These are phyloP conservation scores for Plantago rigida DNA, from an alignment of 305 asterid species.

Conservation along the genomic window DNA sequence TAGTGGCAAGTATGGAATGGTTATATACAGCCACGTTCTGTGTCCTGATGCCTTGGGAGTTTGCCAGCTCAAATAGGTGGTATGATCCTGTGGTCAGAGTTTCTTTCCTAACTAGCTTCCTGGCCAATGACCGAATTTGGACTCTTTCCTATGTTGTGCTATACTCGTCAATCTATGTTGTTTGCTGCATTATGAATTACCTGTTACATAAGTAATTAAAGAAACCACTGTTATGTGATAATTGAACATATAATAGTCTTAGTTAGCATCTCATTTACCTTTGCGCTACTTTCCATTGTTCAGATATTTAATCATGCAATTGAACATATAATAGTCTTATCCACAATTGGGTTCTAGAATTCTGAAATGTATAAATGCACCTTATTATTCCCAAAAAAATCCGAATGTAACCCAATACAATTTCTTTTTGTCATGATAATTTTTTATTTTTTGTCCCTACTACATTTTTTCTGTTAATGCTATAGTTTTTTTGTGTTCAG, in stretches of 20 bases:
- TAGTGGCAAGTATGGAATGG: slow-evolving; percentile 15
- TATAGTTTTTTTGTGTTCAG: slow-evolving; percentile 40
- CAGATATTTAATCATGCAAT: not conserved
- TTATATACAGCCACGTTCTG: slow-evolving; percentile 6
- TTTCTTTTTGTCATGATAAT: slow-evolving; percentile 13
- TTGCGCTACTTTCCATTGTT: not conserved
- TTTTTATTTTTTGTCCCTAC: not conserved
- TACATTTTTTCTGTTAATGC: slow-evolving; percentile 21
- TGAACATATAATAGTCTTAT: slow-evolving; percentile 8
- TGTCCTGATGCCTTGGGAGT: slow-evolving; percentile 9
- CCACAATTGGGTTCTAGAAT: slow-evolving; percentile 14
- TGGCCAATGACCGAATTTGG: not conserved
- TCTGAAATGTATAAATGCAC: not conserved
- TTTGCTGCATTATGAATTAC: slow-evolving; percentile 15
- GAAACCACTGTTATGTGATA: not conserved
- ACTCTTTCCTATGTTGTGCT: too few species aligned
- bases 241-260: not conserved
- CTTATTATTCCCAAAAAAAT: not conserved
- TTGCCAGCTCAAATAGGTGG: slow-evolving; percentile 7
- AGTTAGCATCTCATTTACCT: slow-evolving; percentile 8
- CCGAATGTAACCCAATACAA: not conserved
- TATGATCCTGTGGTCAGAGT: not conserved
- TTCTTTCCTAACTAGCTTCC: slow-evolving; percentile 12
- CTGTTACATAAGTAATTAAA: slow-evolving; percentile 13
- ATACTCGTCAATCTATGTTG: slow-evolving; percentile 1